Evolutionary conservation across 805 yeast species (phyloP), one percentile per base, ranked within the genome.

Genomic region (Candida xiaguanensis): DNA sequence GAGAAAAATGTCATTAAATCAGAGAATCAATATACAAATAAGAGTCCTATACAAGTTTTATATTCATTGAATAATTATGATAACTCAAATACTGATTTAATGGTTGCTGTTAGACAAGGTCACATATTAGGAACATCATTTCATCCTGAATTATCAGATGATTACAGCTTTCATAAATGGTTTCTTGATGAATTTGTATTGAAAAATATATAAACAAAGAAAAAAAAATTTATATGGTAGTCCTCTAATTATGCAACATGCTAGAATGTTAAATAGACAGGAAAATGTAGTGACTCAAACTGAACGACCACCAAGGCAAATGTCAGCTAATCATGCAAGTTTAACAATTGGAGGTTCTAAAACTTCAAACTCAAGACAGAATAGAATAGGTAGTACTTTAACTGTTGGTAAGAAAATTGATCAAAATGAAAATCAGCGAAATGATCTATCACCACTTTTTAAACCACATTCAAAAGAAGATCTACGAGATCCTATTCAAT

Each of bases 21-120:
- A 2, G 41, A 43, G 15, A 61, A 60, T 37, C 44, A 44, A 7
- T 59, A 63, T 37, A 26, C 14, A 24, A 59, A 55, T 41, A 23
- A 41, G 5, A 46, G 52, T 2, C 58, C 64, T 2, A 74, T 75
- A 1, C 61, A 72, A 43, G 55, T 77, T 0, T 56, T 79, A 22
- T 65, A 69, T 38, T 53, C 59, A 6, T 56, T 76, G 37, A 29
- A 40, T 5, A 35, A 40, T 28, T 34, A 16, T 13, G 50, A 50
- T 18, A 40, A 33, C 16, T 48, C 52, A 27, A 47, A 58, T 44
- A 44, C 53, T 22, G 61, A 64, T 1, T 57, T 75, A 27, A 71
- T 85, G 24, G 91, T 85, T 2, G 93, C 90, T 0, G 88, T 84
- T 5, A 67, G 77, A 50, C 89, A 85, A 54, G 85, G 82, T 0